phyloP scores from a whole-genome alignment of 306 rosid species.

The Arachis hypogaea region DNA sequence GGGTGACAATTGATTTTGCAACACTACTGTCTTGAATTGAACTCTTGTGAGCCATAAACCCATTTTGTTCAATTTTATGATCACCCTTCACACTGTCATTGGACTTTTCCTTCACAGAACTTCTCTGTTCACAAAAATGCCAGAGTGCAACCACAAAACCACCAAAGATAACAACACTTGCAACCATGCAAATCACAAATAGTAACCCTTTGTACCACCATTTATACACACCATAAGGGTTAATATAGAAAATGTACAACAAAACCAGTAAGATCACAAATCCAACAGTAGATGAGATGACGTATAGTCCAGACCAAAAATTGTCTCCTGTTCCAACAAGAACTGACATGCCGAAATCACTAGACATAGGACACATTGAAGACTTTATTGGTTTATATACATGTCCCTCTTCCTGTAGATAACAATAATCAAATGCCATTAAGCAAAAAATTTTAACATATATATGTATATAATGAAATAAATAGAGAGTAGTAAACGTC shows the following conservation, averaged over 20 bases:
- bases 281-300: slow-evolving; percentile 70
- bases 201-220: slow-evolving; percentile 95
- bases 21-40: slow-evolving; percentile 30
- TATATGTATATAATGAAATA: too few relatives aligned
- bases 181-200: slow-evolving; percentile 64
- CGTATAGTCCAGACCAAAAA: slow-evolving; percentile 79
- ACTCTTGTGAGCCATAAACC: slow-evolving; percentile 36
- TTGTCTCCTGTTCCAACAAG: slow-evolving; percentile 84
- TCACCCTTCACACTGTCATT: slow-evolving; percentile 30
- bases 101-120: slow-evolving; percentile 36
- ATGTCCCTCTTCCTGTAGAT: slow-evolving; percentile 75
- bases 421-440: slow-evolving; percentile 33
- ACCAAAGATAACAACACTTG: slow-evolving; percentile 73
- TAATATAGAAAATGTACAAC: slow-evolving; percentile 63
- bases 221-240: slow-evolving; percentile 51
- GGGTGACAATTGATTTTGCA: slow-evolving; percentile 42
- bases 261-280: slow-evolving; percentile 56
- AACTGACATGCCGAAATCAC: slow-evolving; percentile 61
- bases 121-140: slow-evolving; percentile 68
- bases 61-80: slow-evolving; percentile 30
- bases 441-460: neutral
- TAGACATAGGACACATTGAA: slow-evolving; percentile 53
- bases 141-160: slow-evolving; percentile 73
- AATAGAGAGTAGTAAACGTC: too few relatives aligned
- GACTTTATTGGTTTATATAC: slow-evolving; percentile 43